These are phyloP conservation scores for Fonsecaea pedrosoi DNA, from an alignment of 2,329 filamentous ascomycete genomes.

Conservation along the genomic window DNA sequence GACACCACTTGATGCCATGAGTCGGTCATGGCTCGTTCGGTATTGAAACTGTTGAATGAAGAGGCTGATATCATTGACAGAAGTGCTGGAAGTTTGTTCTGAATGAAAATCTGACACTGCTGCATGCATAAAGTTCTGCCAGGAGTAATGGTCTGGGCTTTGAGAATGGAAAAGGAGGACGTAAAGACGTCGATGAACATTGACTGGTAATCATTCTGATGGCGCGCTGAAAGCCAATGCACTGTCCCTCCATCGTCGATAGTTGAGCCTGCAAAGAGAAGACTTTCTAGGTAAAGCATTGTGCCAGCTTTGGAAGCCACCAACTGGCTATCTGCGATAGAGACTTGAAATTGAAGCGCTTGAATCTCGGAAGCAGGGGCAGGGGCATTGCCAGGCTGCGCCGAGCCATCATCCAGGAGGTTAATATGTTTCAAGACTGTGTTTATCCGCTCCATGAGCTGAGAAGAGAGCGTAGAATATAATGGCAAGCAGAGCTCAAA, in stretches of 20 bases:
- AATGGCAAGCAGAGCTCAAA: slow-evolving; percentile 30
- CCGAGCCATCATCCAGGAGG: slow-evolving; percentile 23
- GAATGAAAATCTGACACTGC: slow-evolving; percentile 80
- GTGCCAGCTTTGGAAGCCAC: slow-evolving; percentile 80
- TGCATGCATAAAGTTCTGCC: slow-evolving; percentile 56
- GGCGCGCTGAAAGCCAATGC: slow-evolving; percentile 82
- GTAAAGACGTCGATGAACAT: slow-evolving; percentile 83
- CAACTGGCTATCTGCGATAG: slow-evolving; percentile 69
- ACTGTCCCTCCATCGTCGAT: slow-evolving; percentile 81
- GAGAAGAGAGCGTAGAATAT: slow-evolving; percentile 34
- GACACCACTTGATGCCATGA: slow-evolving; percentile 70
- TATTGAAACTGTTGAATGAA: slow-evolving; percentile 64
- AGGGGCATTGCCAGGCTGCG: slow-evolving; percentile 19
- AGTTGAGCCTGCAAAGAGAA: slow-evolving; percentile 79
- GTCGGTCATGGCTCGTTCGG: slow-evolving; percentile 70
- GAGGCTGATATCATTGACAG: slow-evolving; percentile 64
- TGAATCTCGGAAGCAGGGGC: slow-evolving; percentile 35
- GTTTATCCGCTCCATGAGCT: slow-evolving; percentile 35
- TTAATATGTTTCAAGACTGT: slow-evolving; percentile 36
- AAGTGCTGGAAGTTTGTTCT: slow-evolving; percentile 72
- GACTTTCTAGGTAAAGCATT: slow-evolving; percentile 83
- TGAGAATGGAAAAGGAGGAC: slow-evolving; percentile 86
- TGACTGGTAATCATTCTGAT: slow-evolving; percentile 79
- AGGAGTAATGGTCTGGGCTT: slow-evolving; percentile 66
- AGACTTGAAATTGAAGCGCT: slow-evolving; percentile 60